A percentile compares a stretch with the other conserved stretches of the same genome.
These are phyloP conservation scores for Rhodotorula diobovata DNA, from an alignment of 768 basidiomycete species.

Conservation along the genomic window DNA sequence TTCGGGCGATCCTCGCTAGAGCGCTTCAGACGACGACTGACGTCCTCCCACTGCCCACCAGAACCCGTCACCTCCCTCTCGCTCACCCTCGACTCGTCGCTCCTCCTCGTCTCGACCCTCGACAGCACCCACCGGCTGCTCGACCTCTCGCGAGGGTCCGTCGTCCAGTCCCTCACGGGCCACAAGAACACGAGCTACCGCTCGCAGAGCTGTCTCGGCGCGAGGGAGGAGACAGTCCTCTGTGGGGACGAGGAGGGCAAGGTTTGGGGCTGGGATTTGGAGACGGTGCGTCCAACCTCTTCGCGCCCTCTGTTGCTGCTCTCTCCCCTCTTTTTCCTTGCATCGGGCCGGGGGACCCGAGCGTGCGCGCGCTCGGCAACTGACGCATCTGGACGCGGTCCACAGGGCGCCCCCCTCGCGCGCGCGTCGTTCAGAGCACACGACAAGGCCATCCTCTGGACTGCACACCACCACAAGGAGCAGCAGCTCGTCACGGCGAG, in stretches of 20 bases:
- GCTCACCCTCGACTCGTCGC: constrained; percentile 71
- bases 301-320: constrained; percentile 31
- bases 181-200: constrained; percentile 72
- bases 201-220: constrained; percentile 73
- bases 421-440: constrained; percentile 54
- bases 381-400: background rate
- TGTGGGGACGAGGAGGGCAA: constrained; percentile 85
- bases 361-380: background rate
- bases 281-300: constrained; percentile 62
- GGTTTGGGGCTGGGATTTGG: constrained; percentile 89
- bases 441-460: constrained; percentile 81
- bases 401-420: constrained; percentile 6
- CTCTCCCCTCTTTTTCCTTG: constrained; percentile 5
- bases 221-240: constrained; percentile 72
- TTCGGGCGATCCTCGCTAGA: no score
- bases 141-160: constrained; percentile 72
- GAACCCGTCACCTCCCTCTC: constrained; percentile 81
- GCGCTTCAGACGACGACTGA: background rate
- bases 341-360: no score
- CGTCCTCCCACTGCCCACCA: constrained; percentile 45
- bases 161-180: constrained; percentile 78
- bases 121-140: constrained; percentile 82
- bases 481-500: constrained; percentile 84
- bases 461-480: constrained; percentile 80
- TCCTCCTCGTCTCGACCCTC: constrained; percentile 73